Evolutionary conservation across 306 rosid genomes (phyloP), one percentile per base, ranked within the genome.

Genomic region (Trifolium dubium): DNA sequence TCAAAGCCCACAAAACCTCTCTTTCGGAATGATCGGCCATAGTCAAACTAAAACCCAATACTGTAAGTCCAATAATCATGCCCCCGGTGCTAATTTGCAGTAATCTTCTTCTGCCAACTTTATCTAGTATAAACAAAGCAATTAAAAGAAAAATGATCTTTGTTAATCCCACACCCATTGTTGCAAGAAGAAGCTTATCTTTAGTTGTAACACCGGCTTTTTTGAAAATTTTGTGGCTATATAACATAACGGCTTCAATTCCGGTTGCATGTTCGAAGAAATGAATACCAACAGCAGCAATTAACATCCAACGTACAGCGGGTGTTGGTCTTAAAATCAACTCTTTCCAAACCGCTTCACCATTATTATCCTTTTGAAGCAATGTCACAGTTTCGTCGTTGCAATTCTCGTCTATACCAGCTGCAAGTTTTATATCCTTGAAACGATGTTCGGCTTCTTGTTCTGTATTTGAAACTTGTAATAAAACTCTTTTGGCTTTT

Each of bases 221-320:
- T 44, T 72, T 87, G 34, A 94, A 91, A 12, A 94, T 88, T 78
- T 97, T 87, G 0, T 96, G 98, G 49, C 98, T 73, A 30, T 87
- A 94, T 60, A 94, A 60, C 72, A 94, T 73, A 4, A 91, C 86
- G 5, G 97, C 96, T 69, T 94, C 96, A 14, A 94, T 91, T 2
- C 98, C 98, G 0, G 90, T 80, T 2, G 90, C 89, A 12, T 94
- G 98, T 60, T 94, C 85, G 6, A 89, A 89, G 37, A 94, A 89
- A 64, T 94, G 97, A 19, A 94, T 77, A 3, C 96, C 98, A 6
- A 94, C 5, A 0, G 85, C 95, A 0, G 95, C 90, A 2, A 83
- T 65, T 19, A 94, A 32, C 47, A 91, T 94, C 86, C 91, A 65
- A 4, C 95, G 90, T 15, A 91, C 94, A 1, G 86, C 0, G 1